A percentile compares a stretch with the other conserved stretches of the same genome.
These are phyloP conservation scores for Yarrowia sp. DNA, from an alignment of 805 yeast genomes.

Conservation along the genomic window DNA sequence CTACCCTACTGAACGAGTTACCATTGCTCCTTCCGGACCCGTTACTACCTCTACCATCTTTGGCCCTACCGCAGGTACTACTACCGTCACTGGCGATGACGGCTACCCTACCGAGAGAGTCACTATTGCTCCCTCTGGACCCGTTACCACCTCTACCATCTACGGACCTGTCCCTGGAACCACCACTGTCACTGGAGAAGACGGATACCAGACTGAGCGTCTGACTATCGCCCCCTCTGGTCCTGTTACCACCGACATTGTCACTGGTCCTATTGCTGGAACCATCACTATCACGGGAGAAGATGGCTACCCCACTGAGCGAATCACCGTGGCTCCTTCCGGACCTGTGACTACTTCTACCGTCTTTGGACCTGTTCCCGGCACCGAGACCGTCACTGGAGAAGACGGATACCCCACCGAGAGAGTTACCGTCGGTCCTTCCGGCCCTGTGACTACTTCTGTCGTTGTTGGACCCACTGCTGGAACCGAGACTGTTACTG, in stretches of 20 bases:
- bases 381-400: background rate
- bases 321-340: background rate
- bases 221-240: background rate
- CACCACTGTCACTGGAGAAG: background rate
- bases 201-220: background rate
- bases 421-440: background rate
- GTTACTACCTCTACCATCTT: background rate
- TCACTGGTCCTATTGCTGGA: too few species aligned
- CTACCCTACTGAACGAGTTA: background rate
- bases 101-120: background rate
- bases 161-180: background rate
- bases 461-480: background rate
- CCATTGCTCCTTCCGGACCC: background rate
- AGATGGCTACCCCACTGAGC: too few species aligned
- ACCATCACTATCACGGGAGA: too few species aligned
- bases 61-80: background rate
- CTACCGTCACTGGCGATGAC: background rate
- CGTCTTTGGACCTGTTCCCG: background rate
- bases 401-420: background rate
- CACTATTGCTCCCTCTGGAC: background rate
- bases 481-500: background rate
- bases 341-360: background rate
- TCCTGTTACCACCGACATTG: too few species aligned
- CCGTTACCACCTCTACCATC: background rate
- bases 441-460: background rate